Conservation (phyloP, 2,329 filamentous ascomycete genomes). For the Phialophora macrospora region DNA sequence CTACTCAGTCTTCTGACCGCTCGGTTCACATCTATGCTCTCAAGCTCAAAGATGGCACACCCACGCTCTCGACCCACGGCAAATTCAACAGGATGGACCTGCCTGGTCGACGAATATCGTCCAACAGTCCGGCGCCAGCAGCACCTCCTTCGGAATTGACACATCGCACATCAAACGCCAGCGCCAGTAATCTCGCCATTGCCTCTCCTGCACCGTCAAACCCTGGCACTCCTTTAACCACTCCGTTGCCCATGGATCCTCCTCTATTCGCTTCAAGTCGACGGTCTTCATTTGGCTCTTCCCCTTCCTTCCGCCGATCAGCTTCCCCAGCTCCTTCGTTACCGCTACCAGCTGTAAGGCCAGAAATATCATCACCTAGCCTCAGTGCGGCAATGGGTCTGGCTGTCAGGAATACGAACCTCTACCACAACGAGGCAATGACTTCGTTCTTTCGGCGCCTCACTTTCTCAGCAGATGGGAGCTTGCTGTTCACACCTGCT, state of each 20-base stretch:
- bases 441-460: conserved; percentile 95
- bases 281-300: conserved; percentile 87
- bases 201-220: conserved; percentile 88
- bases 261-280: conserved; percentile 82
- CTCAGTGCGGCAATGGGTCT: conserved; percentile 61
- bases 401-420: conserved; percentile 79
- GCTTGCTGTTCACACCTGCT: conserved; percentile 88
- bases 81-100: conserved; percentile 91
- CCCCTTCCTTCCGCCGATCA: conserved; percentile 78
- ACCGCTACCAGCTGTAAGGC: conserved; percentile 93
- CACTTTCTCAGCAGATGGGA: conserved; percentile 94
- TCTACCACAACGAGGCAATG: conserved; percentile 95
- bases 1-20: conserved; percentile 95
- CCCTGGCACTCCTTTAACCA: conserved; percentile 88
- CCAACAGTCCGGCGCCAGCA: conserved; percentile 87
- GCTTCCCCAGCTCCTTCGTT: conserved; percentile 92
- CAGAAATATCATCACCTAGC: conserved; percentile 81
- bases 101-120: conserved; percentile 86
- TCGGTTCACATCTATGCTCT: conserved; percentile 97
- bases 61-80: conserved; percentile 76
- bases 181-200: conserved; percentile 57
- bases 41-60: conserved; percentile 95
- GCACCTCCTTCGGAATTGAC: conserved; percentile 62
- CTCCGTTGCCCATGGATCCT: conserved; percentile 93
- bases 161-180: conserved; percentile 60